Conservation (phyloP, 345 rosid genomes). For the Reutealis trisperma region DNA sequence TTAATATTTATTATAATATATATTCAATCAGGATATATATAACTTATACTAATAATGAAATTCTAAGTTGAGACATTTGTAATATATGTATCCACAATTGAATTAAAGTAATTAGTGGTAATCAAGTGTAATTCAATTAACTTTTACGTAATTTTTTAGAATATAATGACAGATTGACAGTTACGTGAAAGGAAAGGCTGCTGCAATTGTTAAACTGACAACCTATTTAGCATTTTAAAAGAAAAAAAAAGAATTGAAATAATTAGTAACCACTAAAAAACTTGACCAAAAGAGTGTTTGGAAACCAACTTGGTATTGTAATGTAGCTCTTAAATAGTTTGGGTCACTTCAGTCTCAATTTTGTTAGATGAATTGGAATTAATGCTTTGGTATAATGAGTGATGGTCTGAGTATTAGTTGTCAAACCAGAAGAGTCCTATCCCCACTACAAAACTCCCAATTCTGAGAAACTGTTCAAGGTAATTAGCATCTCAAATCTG, state of each 20-base stretch:
- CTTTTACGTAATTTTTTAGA: no score
- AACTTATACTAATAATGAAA: no score
- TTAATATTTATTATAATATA: no score
- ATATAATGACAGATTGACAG: no score
- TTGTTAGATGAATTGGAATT: background rate
- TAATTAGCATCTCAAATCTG: background rate
- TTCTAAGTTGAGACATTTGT: no score
- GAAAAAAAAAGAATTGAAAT: no score
- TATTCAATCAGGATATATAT: no score
- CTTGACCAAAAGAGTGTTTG: background rate
- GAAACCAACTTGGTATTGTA: background rate
- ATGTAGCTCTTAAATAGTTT: no score
- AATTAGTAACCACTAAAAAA: background rate
- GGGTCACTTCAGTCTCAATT: background rate
- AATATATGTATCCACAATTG: no score
- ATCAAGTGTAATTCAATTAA: no score
- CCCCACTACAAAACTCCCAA: background rate
- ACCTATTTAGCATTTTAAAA: background rate
- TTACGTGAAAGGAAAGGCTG: no score
- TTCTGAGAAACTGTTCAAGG: constrained; percentile 1
- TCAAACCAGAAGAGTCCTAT: background rate
- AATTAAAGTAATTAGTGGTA: no score
- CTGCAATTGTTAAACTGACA: background rate
- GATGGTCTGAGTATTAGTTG: background rate
- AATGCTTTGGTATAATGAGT: background rate